These are phyloP conservation scores for Oenanthe sinensis DNA, from an alignment of 129 eudicot species.

Conservation along the genomic window DNA sequence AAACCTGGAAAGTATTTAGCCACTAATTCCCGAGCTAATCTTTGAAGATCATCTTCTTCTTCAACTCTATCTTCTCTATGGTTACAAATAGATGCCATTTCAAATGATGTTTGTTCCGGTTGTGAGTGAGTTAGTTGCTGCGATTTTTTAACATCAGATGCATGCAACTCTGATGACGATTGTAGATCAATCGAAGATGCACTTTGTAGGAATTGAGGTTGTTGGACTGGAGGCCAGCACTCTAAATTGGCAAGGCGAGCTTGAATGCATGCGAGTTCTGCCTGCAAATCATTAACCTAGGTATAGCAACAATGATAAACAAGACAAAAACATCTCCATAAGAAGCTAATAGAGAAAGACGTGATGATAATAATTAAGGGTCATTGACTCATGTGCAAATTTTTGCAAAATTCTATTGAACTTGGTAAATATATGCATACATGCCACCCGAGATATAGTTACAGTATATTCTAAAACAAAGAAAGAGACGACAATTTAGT, in stretches of 20 bases:
- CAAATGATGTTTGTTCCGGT: conserved; percentile 18
- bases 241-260: conserved; percentile 49
- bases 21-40: conserved; percentile 43
- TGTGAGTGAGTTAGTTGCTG: conserved; percentile 10
- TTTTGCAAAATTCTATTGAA: too few species aligned
- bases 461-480: too few species aligned
- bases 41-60: conserved; percentile 30
- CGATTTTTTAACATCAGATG: conserved; percentile 1
- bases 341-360: too few species aligned
- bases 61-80: conserved; percentile 16
- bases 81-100: conserved; percentile 15
- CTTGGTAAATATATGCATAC: too few species aligned
- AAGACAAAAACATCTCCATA: neutral
- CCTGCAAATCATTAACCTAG: conserved; percentile 59
- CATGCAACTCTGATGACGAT: conserved; percentile 5
- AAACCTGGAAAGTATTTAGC: conserved; percentile 38
- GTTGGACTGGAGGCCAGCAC: conserved; percentile 10
- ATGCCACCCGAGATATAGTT: too few species aligned
- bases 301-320: neutral
- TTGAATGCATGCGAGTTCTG: conserved; percentile 49
- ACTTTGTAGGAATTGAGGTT: neutral
- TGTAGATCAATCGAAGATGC: conserved; percentile 11
- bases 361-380: too few species aligned
- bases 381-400: too few species aligned
- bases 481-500: too few species aligned